Evolutionary conservation across 139 green algal genomes (phyloP).

Genomic region (Closterium sp.): DNA sequence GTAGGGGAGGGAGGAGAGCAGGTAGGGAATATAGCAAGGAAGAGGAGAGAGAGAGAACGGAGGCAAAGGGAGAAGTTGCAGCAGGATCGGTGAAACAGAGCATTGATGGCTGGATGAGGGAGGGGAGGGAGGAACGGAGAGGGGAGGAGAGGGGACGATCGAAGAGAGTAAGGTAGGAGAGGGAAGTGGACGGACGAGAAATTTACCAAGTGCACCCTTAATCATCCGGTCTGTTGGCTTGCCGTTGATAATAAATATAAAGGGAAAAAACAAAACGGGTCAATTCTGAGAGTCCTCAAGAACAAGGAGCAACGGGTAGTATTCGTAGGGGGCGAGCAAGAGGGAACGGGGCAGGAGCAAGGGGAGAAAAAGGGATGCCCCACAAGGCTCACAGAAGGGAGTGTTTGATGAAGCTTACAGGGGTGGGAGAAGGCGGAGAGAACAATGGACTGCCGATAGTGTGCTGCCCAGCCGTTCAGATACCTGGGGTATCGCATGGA

Average conservation of each 20-base stretch:
- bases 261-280: no score
- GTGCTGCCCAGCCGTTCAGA: slow-evolving; percentile 57
- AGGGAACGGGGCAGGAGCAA: background rate
- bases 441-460: slow-evolving; percentile 87
- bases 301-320: no score
- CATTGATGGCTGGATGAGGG: background rate
- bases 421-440: slow-evolving; percentile 67
- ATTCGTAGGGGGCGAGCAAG: background rate
- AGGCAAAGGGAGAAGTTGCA: background rate
- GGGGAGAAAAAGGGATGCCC: background rate
- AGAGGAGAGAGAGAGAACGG: background rate
- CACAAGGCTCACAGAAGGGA: background rate
- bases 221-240: no score
- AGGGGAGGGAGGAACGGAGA: no score
- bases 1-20: background rate
- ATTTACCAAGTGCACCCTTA: no score
- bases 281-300: no score
- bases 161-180: background rate
- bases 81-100: slow-evolving; percentile 55
- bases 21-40: background rate
- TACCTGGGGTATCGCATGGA: slow-evolving; percentile 27
- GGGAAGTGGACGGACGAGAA: background rate
- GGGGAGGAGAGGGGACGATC: background rate
- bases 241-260: no score
- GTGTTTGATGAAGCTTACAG: background rate